Percentiles rank a stretch among this genome's conserved stretches.
phyloP scores from a whole-genome alignment of 2,329 filamentous ascomycete species.

The Fusarium globosum region DNA sequence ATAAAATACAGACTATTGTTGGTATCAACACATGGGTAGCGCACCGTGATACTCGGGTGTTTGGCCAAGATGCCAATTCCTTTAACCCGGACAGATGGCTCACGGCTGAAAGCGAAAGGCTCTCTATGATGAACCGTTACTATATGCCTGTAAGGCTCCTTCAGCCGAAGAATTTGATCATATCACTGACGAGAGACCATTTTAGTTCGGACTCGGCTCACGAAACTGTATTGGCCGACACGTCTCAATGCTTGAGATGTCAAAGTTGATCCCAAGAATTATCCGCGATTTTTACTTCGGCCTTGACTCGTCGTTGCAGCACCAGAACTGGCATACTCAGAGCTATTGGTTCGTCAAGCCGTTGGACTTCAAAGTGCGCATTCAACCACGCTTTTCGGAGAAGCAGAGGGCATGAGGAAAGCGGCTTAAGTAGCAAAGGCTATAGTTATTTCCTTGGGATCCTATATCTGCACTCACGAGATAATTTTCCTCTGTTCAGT shows the following conservation, averaged over 20 bases:
- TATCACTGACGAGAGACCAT: background rate
- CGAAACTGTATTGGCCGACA: slow-evolving; percentile 40
- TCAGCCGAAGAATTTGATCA: accelerated
- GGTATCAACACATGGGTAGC: slow-evolving; percentile 42
- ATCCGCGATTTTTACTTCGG: slow-evolving; percentile 40
- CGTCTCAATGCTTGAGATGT: slow-evolving; percentile 43
- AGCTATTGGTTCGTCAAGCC: slow-evolving; percentile 37
- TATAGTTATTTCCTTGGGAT: background rate
- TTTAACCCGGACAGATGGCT: slow-evolving; percentile 39
- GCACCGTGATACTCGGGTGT: slow-evolving; percentile 29
- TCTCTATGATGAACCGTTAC: slow-evolving; percentile 38
- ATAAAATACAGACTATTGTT: slow-evolving; percentile 21
- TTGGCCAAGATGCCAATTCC: slow-evolving; percentile 27
- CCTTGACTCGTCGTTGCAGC: slow-evolving; percentile 1
- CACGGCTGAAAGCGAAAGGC: background rate
- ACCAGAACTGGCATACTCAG: slow-evolving; percentile 13
- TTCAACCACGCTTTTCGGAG: background rate
- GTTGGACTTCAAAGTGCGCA: slow-evolving; percentile 2
- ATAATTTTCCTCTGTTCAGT: no score
- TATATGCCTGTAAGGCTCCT: slow-evolving; percentile 34
- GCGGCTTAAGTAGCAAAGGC: accelerated
- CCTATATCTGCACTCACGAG: accelerated
- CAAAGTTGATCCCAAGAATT: slow-evolving; percentile 35
- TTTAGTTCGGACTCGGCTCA: slow-evolving; percentile 41
- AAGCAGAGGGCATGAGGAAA: background rate